Base-by-base conservation (phyloP, 139 green algal species). In the Coelastrella sp. region DNA sequence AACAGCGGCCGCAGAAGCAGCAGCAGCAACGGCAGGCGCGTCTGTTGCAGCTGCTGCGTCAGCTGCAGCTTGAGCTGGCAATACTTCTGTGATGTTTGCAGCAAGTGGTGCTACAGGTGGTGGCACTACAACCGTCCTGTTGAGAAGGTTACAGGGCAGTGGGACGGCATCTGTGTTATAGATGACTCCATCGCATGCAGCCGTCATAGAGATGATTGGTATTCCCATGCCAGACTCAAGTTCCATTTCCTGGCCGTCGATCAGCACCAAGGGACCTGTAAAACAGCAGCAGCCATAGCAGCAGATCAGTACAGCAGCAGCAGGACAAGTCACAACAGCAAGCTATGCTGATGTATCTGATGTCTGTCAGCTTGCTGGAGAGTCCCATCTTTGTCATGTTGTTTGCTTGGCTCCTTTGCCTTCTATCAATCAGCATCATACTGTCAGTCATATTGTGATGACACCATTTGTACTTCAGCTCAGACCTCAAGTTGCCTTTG, bases 101-200 rank as follows among this genome's bases (percentile, higher is more conserved):
- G 32, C n/a, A 0, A 45, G 78, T 2, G 78, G 78, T 19, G 57
- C 27, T 5, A 27, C 38, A 4, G 60, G 60, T 4, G 60, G 60
- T 8, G 62, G 60, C 8, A n/a, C 5, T 5, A 75, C 78, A 8
- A 64, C 64, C 2, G 81, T 87, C 57, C 82, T 53, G 53, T 82
- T 82, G 27, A 87, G 57, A 5, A 87, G 23, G 41, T 87, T 87
- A 71, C 82, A 87, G 41, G 82, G 82, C 43, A 87, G 40, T 0
- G 82, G 82, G 7, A 87, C 82, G 25, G 69, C 41, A 51, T 82
- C 53, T 38, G 50, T 57, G 57, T 77, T 60, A 41, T 60, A 87
- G 69, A 87, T 74, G 15, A 73, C 45, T 13, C 40, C 82, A 27
- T 87, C 71, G 34, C 82, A 87, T 30, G 38, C 32, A 41, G 66